These are phyloP conservation scores for Ogataea philodendri DNA, from an alignment of 805 yeast species.

Conservation along the genomic window DNA sequence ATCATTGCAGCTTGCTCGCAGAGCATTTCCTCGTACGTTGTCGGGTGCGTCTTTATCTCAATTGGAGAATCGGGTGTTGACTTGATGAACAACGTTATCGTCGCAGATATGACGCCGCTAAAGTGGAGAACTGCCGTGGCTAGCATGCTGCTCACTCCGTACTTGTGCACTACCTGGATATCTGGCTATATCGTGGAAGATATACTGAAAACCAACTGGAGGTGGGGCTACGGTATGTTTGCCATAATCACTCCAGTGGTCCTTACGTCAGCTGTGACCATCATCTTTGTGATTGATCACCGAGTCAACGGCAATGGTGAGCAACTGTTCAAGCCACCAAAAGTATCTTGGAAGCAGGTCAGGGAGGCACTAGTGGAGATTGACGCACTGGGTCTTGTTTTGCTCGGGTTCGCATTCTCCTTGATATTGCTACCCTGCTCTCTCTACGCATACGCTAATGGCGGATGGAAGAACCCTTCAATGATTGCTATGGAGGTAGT, in stretches of 20 bases:
- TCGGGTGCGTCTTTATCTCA: conserved; percentile 27
- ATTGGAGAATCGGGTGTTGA: conserved; percentile 27
- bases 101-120: conserved; percentile 30
- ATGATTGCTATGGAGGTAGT: conserved; percentile 42
- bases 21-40: conserved; percentile 27
- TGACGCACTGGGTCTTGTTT: conserved; percentile 38
- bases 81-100: conserved; percentile 23
- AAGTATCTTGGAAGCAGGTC: conserved; percentile 1
- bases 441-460: conserved; percentile 32
- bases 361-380: conserved; percentile 32
- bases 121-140: conserved; percentile 28
- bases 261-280: conserved; percentile 31
- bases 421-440: conserved; percentile 41
- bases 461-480: conserved; percentile 39
- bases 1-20: conserved; percentile 26
- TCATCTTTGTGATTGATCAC: conserved; percentile 36
- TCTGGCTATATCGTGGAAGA: conserved; percentile 38
- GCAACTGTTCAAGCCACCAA: not conserved
- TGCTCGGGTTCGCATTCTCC: conserved; percentile 40
- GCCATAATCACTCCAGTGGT: conserved; percentile 42
- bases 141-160: conserved; percentile 36
- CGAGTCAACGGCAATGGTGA: conserved; percentile 24
- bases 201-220: conserved; percentile 40
- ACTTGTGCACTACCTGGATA: conserved; percentile 41
- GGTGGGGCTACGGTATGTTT: conserved; percentile 53